Evolutionary conservation across 129 eudicot genomes (phyloP).

Genomic region (Rutidosis leptorrhynchoides): DNA sequence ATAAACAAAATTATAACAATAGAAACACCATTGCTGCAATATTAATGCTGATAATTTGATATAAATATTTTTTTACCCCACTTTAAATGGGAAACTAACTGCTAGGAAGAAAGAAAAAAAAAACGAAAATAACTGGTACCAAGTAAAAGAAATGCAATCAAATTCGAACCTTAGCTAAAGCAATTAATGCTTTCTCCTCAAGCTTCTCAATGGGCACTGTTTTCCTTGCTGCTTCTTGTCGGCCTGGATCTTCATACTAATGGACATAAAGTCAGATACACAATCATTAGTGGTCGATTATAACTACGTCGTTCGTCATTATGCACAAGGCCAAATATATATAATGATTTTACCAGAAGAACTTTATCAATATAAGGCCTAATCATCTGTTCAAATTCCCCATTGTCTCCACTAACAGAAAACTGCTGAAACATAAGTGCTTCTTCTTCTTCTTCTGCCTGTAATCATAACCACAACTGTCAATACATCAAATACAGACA

Average conservation of each 20-base stretch:
- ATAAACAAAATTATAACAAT: no score
- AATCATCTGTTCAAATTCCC: constrained; percentile 53
- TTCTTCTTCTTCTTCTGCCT: constrained; percentile 99
- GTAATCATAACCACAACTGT: constrained; percentile 14
- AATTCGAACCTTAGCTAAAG: constrained; percentile 72
- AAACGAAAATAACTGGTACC: not conserved
- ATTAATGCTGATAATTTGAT: not conserved
- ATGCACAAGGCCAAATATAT: not conserved
- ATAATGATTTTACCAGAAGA: constrained; percentile 48
- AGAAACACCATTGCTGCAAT: no score
- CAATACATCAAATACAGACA: not conserved
- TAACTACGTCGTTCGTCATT: not conserved
- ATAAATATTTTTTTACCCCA: not conserved
- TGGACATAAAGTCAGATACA: constrained; percentile 5
- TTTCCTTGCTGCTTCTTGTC: constrained; percentile 80
- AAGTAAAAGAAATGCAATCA: constrained; percentile 10
- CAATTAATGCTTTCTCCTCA: constrained; percentile 84
- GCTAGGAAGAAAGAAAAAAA: not conserved
- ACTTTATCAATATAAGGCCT: constrained; percentile 69
- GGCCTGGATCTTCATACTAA: constrained; percentile 79
- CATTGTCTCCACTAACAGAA: constrained; percentile 43
- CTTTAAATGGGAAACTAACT: constrained; percentile 1
- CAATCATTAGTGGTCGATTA: not conserved
- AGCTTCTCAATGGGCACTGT: constrained; percentile 81
- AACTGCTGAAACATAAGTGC: constrained; percentile 83